A percentile compares a stretch with the other conserved stretches of the same genome.
Conservation (phyloP, 2,329 filamentous ascomycete genomes). For the Iodosphaeria phyllophila region DNA sequence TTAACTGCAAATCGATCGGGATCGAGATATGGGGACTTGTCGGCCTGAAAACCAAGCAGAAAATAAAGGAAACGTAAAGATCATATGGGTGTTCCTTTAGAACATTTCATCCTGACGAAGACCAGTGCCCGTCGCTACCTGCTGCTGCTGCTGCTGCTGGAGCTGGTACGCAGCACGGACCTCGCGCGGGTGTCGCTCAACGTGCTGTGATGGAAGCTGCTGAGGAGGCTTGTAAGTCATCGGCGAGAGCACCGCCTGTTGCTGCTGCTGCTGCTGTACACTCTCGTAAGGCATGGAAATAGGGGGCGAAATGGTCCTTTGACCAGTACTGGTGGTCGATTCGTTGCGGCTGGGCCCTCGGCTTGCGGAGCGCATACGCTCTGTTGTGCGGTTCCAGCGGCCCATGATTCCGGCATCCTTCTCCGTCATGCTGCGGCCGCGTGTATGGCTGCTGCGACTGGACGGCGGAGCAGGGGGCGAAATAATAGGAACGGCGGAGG, state of each 20-base stretch:
- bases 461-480: constrained; percentile 23
- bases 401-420: constrained; percentile 29
- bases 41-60: neutral
- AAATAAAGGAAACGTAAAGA: neutral
- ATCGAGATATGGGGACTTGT: neutral
- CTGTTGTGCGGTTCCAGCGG: constrained; percentile 36
- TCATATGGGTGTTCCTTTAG: constrained; percentile 11
- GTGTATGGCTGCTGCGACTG: constrained; percentile 26
- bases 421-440: constrained; percentile 36
- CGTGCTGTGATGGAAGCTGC: constrained; percentile 7
- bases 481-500: constrained; percentile 24
- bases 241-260: constrained; percentile 9
- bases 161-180: constrained; percentile 15
- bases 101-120: constrained; percentile 37
- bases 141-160: constrained; percentile 12
- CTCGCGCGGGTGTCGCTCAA: constrained; percentile 18
- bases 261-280: too few species aligned
- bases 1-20: constrained; percentile 1
- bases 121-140: constrained; percentile 26
- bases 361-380: constrained; percentile 40
- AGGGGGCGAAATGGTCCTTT: constrained; percentile 20
- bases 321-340: constrained; percentile 12
- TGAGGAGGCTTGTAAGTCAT: constrained; percentile 9
- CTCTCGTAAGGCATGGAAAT: constrained; percentile 19
- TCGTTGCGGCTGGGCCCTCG: constrained; percentile 34